These are phyloP conservation scores for Tolypocladium paradoxum DNA, from an alignment of 2,329 filamentous ascomycete species.

Conservation along the genomic window DNA sequence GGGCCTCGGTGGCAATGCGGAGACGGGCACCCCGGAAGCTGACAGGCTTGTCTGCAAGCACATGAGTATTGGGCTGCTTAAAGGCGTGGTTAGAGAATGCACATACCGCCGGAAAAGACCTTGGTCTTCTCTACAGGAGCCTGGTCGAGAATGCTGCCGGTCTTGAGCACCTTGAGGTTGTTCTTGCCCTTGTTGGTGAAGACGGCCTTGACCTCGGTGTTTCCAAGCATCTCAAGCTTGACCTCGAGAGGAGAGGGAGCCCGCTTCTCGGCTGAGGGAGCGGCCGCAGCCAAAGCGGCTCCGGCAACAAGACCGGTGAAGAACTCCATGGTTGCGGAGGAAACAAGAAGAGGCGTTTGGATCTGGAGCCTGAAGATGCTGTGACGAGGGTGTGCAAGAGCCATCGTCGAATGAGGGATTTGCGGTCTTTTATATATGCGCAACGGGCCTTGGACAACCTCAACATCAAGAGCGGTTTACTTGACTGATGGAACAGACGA, in stretches of 20 bases:
- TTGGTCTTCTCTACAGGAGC: slow-evolving; percentile 42
- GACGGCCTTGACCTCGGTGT: slow-evolving; percentile 41
- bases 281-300: slow-evolving; percentile 23
- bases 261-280: slow-evolving; percentile 19
- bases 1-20: slow-evolving; percentile 30
- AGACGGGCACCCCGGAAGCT: slow-evolving; percentile 44
- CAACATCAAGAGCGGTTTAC: too few species aligned
- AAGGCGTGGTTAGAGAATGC: neutral
- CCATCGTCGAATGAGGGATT: neutral
- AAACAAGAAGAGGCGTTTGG: neutral
- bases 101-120: slow-evolving; percentile 35
- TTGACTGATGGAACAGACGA: neutral
- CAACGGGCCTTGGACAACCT: neutral
- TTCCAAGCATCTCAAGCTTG: slow-evolving; percentile 35
- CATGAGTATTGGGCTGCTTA: neutral
- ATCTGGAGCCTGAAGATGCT: neutral
- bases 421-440: neutral
- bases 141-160: slow-evolving; percentile 41
- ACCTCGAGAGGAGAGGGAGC: slow-evolving; percentile 31
- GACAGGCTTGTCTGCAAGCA: slow-evolving; percentile 23
- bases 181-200: slow-evolving; percentile 41
- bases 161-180: slow-evolving; percentile 40
- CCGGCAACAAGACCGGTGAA: slow-evolving; percentile 22
- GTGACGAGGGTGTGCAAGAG: neutral
- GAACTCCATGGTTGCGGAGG: slow-evolving; percentile 26